A percentile compares a stretch with the other conserved stretches of the same genome.
Conservation (phyloP, 371 early-diverging fungal species). For the Mucor racemosus region DNA sequence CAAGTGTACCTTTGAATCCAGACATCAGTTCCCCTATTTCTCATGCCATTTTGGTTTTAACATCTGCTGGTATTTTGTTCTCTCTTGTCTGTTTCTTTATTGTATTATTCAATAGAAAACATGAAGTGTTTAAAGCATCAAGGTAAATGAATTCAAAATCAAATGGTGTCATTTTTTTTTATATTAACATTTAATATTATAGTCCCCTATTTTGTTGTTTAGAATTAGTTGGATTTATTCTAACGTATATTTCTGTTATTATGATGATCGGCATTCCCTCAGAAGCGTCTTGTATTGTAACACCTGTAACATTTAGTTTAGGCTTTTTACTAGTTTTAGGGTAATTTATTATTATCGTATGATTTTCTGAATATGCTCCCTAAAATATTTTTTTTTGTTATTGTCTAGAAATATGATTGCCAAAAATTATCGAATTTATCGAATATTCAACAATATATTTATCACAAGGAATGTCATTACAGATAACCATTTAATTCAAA, state of each 20-base stretch:
- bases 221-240: slow-evolving; percentile 59
- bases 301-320: slow-evolving; percentile 56
- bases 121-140: slow-evolving; percentile 62
- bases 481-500: slow-evolving; percentile 56
- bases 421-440: slow-evolving; percentile 66
- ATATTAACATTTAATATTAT: background rate
- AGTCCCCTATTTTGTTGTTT: slow-evolving; percentile 66
- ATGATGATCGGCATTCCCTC: slow-evolving; percentile 61
- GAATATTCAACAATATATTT: slow-evolving; percentile 66
- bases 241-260: slow-evolving; percentile 55
- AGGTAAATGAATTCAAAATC: slow-evolving; percentile 39
- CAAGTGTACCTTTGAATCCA: slow-evolving; percentile 56
- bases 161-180: background rate
- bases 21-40: slow-evolving; percentile 47
- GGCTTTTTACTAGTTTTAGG: slow-evolving; percentile 61
- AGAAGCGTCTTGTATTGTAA: slow-evolving; percentile 43
- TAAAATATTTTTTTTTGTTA: background rate
- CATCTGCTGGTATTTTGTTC: slow-evolving; percentile 43
- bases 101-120: slow-evolving; percentile 44
- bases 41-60: slow-evolving; percentile 48
- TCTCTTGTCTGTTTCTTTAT: slow-evolving; percentile 39
- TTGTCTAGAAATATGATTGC: slow-evolving; percentile 61
- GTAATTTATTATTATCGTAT: slow-evolving; percentile 25
- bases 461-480: slow-evolving; percentile 64
- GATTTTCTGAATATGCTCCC: background rate